Base-by-base conservation (phyloP, 176 grass and related monocot species). In the Eragrostis nindensis region DNA sequence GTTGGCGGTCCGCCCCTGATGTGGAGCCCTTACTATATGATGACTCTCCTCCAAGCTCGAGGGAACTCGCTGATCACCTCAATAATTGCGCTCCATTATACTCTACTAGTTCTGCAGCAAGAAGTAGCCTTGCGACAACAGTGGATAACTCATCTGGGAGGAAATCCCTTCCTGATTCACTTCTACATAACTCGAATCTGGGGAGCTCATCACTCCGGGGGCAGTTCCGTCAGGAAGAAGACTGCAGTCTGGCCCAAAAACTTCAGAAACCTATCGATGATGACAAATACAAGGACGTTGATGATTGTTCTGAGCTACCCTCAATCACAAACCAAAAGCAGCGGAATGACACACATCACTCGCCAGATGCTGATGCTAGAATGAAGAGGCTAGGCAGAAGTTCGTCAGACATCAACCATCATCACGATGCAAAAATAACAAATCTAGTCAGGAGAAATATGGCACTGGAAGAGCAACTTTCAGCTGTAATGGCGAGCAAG, bases 1-100 rank as follows among this genome's bases (percentile, higher is more conserved):
- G 92, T 55, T 95, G 92, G 90, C 90, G 92, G 11, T 95, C 92
- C 55, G 96, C 92, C 32, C 92, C 96, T 69, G 92, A 91, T 57
- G 88, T 71, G 14, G 92, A 93, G 68, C 81, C 86, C 46, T 72
- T 91, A 44, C 70, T 86, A 36, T 93, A 89, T 62, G 90, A 93
- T 27, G 88, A 98, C 64, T 88, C 88, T 63, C 71, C 88, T 76
- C 83, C 83, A 57, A 85, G 77, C 80, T 82, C 87, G 38, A 91
- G 84, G 29, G 89, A 91, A 56, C 77, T 94, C 62, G 86, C 80
- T 0, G 80, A 85, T 42, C 86, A 88, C 41, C 70, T 91, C 4
- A 92, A 87, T 25, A 57, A 62, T 25, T 83, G 75, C 68, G 87
- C 71, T 74, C 86, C 87, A 50, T 53, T 86, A n/a, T 87, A 87